Evolutionary conservation across 139 green algal species (phyloP), one percentile per base, ranked within the genome.

Genomic region (Asterochloris sp.): DNA sequence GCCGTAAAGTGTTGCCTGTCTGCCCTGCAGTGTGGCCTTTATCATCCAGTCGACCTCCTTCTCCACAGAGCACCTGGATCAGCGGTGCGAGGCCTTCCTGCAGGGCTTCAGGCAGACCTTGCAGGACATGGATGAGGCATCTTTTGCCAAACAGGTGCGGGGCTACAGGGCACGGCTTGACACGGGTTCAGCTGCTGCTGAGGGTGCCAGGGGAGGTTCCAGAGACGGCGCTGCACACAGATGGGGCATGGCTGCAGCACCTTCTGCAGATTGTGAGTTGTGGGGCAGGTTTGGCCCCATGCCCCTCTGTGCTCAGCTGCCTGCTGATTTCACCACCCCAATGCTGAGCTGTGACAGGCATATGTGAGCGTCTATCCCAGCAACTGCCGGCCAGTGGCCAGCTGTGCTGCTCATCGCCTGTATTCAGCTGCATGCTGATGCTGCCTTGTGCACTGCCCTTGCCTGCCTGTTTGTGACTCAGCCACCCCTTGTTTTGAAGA

Each of bases 1-100:
- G 38, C 38, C 38, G n/a, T n/a, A n/a, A n/a, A 24, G 8, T 85
- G 67, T 78, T 77, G 80, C 68, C 66, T 68, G 78, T 85, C 24
- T 17, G 24, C 26, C 0, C 12, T 78, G 54, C 71, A 76, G 81
- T 62, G 74, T 87, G 47, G 73, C 74, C 9, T 93, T 95, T 81
- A 86, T 95, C n/a, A 83, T 95, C 13, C 91, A 95, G 86, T 93
- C 88, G 62, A 89, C 83, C 26, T 83, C 83, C 24, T 88, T 90
- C 84, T 81, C 38, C 27, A 90, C 91, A 6, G 74, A 86, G 24
- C 84, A 94, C 79, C 83, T 97, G 62, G 89, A 94, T 24, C 64
- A 69, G 0, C 84, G 91, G 26, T 82, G 93, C 0, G 89, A 95
- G 47, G 83, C 88, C 14, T 97, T 97, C 85, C 81, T 97, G 81